Conservation (phyloP, 2,329 filamentous ascomycete genomes). For the Paraphaeosphaeria minitans region DNA sequence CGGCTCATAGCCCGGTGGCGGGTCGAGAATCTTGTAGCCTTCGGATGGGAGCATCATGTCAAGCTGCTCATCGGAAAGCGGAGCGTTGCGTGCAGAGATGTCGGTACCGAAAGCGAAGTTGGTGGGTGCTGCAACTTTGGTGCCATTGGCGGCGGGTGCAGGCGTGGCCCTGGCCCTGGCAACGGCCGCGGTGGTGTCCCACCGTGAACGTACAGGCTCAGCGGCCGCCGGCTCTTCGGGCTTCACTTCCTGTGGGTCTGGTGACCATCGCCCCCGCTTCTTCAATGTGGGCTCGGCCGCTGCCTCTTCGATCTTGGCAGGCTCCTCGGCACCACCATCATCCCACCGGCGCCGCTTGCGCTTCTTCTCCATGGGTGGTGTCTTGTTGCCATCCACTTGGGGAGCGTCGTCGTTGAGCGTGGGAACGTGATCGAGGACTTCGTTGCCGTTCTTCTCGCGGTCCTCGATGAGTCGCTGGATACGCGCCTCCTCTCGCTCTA, state of each 20-base stretch:
- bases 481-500: conserved; percentile 92
- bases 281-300: conserved; percentile 28
- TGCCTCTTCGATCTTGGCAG: conserved; percentile 16
- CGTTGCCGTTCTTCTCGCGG: conserved; percentile 67
- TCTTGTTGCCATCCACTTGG: conserved; percentile 74
- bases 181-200: conserved; percentile 42
- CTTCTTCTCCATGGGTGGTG: conserved; percentile 64
- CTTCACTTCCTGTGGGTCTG: conserved; percentile 59
- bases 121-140: conserved; percentile 51
- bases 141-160: conserved; percentile 30
- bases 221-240: conserved; percentile 55
- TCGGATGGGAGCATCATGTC: conserved; percentile 88
- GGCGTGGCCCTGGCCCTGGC: conserved; percentile 27
- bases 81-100: conserved; percentile 76
- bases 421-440: conserved; percentile 69
- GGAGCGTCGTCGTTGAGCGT: conserved; percentile 69
- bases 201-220: conserved; percentile 38
- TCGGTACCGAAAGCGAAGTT: conserved; percentile 78
- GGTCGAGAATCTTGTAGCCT: conserved; percentile 89
- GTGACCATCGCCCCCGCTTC: conserved; percentile 51
- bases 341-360: conserved; percentile 94
- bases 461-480: conserved; percentile 81
- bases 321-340: conserved; percentile 61
- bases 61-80: conserved; percentile 91
- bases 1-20: conserved; percentile 89